Conservation (phyloP, 2,329 filamentous ascomycete species). For the Ophioceras dolichostomum region DNA sequence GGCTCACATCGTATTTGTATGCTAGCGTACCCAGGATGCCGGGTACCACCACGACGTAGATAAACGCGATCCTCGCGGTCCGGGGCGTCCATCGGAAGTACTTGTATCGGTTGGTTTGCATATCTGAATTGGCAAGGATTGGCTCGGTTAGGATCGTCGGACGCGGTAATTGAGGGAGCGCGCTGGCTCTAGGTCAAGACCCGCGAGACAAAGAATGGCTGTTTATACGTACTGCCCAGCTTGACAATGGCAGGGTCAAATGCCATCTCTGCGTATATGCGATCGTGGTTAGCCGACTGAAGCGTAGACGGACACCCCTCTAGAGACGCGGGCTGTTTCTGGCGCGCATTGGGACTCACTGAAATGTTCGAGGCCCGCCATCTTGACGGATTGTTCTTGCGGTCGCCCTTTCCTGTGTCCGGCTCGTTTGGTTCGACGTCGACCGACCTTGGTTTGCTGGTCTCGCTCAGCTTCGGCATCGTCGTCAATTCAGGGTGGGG, state of each 20-base stretch:
- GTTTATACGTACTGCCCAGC: conserved; percentile 30
- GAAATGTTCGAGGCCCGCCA: conserved; percentile 30
- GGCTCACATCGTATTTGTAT: conserved; percentile 76
- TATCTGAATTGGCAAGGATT: no score
- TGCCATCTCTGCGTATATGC: conserved; percentile 23
- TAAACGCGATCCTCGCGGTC: conserved; percentile 68
- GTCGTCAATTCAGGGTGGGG: no score
- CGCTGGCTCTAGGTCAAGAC: no score
- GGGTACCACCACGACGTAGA: conserved; percentile 66
- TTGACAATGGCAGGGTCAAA: conserved; percentile 35
- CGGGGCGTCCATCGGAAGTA: conserved; percentile 90
- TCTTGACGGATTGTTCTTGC: conserved; percentile 24
- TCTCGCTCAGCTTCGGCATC: no score
- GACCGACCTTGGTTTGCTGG: no score
- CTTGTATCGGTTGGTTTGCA: conserved; percentile 75
- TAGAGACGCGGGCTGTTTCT: no score
- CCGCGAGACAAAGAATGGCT: no score
- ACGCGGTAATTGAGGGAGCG: conserved; percentile 2
- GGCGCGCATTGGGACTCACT: conserved; percentile 16
- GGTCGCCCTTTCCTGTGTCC: no score
- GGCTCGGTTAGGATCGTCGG: no score
- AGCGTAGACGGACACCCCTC: conserved; percentile 4
- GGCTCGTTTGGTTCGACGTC: no score
- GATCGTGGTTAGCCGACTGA: conserved; percentile 14
- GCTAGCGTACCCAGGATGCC: conserved; percentile 56